Conservation (phyloP, 495 filamentous ascomycete genomes). For the Niebla homalea region DNA sequence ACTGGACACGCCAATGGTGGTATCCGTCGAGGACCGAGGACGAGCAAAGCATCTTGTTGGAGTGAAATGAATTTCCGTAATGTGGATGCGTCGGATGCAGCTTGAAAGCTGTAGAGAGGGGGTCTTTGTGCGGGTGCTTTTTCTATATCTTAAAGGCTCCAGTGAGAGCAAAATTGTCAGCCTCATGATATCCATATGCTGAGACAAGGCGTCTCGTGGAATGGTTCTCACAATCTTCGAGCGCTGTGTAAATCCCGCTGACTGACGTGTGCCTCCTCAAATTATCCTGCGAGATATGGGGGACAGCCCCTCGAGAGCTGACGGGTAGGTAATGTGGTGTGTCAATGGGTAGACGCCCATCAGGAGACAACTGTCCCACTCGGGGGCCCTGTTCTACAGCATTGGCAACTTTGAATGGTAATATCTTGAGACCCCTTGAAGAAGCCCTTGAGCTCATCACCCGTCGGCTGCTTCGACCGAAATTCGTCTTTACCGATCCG, state of each 20-base stretch:
- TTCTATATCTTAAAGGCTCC: slow-evolving; percentile 59
- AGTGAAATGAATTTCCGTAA: slow-evolving; percentile 62
- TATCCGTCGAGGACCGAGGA: slow-evolving; percentile 69
- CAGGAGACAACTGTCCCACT: slow-evolving; percentile 49
- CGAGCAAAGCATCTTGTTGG: slow-evolving; percentile 39
- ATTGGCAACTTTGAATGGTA: slow-evolving; percentile 25
- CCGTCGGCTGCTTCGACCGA: slow-evolving; percentile 3
- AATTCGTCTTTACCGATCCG: too few relatives aligned
- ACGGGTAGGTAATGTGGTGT: slow-evolving; percentile 73
- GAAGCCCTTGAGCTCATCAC: slow-evolving; percentile 3
- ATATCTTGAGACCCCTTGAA: background rate
- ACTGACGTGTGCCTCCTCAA: slow-evolving; percentile 50
- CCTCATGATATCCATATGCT: background rate
- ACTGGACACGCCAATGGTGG: slow-evolving; percentile 61
- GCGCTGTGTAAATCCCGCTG: slow-evolving; percentile 58
- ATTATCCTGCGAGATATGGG: slow-evolving; percentile 82
- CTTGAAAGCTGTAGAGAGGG: slow-evolving; percentile 36
- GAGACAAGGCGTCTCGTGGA: background rate
- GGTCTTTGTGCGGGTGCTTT: slow-evolving; percentile 39
- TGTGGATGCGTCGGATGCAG: slow-evolving; percentile 31
- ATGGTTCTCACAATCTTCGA: slow-evolving; percentile 77
- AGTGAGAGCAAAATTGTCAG: slow-evolving; percentile 23
- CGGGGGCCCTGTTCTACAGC: slow-evolving; percentile 30
- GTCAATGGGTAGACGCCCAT: slow-evolving; percentile 45
- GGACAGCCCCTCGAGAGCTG: slow-evolving; percentile 69